Evolutionary conservation across 208 protist genomes (phyloP), one percentile per base, ranked within the genome.

Genomic region (Histomonas meleagridis): DNA sequence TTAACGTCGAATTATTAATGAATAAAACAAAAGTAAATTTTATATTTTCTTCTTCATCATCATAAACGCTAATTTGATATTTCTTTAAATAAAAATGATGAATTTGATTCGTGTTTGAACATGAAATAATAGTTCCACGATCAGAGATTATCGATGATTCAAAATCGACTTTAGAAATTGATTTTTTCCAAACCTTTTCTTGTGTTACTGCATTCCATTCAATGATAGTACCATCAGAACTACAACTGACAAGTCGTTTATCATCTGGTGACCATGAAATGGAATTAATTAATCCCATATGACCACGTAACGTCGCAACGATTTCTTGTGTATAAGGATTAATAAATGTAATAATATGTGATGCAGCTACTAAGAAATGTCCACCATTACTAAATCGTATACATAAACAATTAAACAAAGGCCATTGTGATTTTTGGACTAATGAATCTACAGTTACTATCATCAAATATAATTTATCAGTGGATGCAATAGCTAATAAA

Each of bases 291-390:
- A 81, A 43, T 32, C 70, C 70, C 9, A 43, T 81, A 43, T 81
- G 70, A 23, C n/a, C 70, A 81, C 70, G 70, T n/a, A 81, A 43
- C 0, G 70, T 81, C 1, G 70, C 70, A 81, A 81, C n/a, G 51
- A 81, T 81, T 81, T 81, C 70, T 51, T 81, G 70, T 26, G 70
- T 81, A n/a, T 81, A 81, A 32, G 70, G 70, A 51, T 81, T 81
- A n/a, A 81, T 81, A 51, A 81, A 81, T n/a, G 70, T 81, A 51
- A 81, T 81, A 51, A 81, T 81, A n/a, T 81, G 70, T 32, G 70
- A 81, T 51, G 70, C 70, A n/a, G 70, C 70, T 32, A 81, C 70
- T 32, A 81, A n/a, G n/a, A 81, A 81, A 28, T 81, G 70, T 1
- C 70, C 70, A 81, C 70, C 70, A n/a, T 81, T 81, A 4, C 16